These are phyloP conservation scores for Aspergillus fumigatiaffinis DNA, from an alignment of 2,329 filamentous ascomycete species.

Conservation along the genomic window DNA sequence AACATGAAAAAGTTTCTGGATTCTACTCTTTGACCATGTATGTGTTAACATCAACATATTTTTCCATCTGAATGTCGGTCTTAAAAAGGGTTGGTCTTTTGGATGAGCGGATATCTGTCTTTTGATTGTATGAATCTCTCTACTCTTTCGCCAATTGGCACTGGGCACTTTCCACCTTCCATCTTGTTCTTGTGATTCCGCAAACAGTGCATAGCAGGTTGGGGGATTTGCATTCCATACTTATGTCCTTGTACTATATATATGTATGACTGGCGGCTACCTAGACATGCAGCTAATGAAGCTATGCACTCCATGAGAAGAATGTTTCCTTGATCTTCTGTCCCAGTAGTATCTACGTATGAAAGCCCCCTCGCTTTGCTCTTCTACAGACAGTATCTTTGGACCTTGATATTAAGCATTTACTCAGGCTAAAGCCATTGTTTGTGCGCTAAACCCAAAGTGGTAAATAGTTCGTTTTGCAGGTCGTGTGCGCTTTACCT, in stretches of 20 bases:
- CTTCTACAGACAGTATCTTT: background rate
- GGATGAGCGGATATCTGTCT: constrained; percentile 27
- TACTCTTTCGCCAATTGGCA: constrained; percentile 24
- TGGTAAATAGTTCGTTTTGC: background rate
- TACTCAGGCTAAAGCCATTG: background rate
- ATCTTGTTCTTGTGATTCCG: constrained; percentile 18
- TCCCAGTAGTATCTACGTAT: background rate
- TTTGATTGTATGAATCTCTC: constrained; percentile 34
- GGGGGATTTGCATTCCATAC: constrained; percentile 26
- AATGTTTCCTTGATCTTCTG: background rate
- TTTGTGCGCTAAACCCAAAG: background rate
- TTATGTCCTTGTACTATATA: constrained; percentile 25
- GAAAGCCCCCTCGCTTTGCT: background rate
- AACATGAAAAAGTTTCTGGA: constrained; percentile 8
- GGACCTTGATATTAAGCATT: background rate
- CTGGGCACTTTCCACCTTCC: constrained; percentile 8
- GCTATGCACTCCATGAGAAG: constrained; percentile 1
- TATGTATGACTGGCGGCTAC: constrained; percentile 24
- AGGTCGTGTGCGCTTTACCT: constrained; percentile 14
- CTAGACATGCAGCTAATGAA: constrained; percentile 24
- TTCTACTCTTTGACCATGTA: constrained; percentile 17
- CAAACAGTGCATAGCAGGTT: constrained; percentile 30
- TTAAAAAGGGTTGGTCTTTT: constrained; percentile 20
- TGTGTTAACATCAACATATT: constrained; percentile 30
- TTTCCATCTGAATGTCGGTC: constrained; percentile 18